Conservation (phyloP, 257 asterid species). For the Osmanthus fragrans region DNA sequence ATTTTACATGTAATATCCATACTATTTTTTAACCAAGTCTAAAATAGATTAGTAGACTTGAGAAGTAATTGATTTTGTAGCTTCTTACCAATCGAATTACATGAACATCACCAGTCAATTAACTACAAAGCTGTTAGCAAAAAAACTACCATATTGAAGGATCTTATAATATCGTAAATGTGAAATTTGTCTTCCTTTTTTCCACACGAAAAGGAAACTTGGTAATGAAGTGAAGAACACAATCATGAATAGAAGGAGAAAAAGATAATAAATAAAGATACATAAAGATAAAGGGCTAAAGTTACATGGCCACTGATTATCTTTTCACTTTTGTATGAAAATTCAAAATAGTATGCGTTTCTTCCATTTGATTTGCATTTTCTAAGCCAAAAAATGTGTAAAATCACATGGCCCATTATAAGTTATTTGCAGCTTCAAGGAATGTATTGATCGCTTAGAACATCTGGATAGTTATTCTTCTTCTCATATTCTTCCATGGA, state of each 20-base stretch:
- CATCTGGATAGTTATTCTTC: slow-evolving; percentile 44
- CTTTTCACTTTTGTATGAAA: not conserved
- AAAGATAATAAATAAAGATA: not conserved
- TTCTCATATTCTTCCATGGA: slow-evolving; percentile 63
- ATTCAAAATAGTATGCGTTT: slow-evolving; percentile 1
- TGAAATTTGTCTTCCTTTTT: too few relatives aligned
- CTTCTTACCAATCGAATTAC: too few relatives aligned
- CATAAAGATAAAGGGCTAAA: not conserved
- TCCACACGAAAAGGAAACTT: not conserved
- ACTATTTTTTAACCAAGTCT: too few relatives aligned
- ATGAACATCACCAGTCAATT: too few relatives aligned
- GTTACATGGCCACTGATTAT: not conserved
- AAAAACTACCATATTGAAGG: too few relatives aligned
- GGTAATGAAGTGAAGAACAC: not conserved
- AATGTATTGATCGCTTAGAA: slow-evolving; percentile 29
- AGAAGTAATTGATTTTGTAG: too few relatives aligned
- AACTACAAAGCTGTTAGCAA: too few relatives aligned
- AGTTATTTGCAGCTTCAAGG: slow-evolving; percentile 36
- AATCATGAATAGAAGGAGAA: not conserved
- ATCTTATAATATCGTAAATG: too few relatives aligned
- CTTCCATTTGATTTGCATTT: slow-evolving; percentile 24
- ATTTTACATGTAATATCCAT: too few relatives aligned
- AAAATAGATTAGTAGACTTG: too few relatives aligned
- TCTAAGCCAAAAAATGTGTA: slow-evolving; percentile 26
- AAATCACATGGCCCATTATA: slow-evolving; percentile 21